These are phyloP conservation scores for Neurospora intermedia DNA, from an alignment of 495 filamentous ascomycete species.

Conservation along the genomic window DNA sequence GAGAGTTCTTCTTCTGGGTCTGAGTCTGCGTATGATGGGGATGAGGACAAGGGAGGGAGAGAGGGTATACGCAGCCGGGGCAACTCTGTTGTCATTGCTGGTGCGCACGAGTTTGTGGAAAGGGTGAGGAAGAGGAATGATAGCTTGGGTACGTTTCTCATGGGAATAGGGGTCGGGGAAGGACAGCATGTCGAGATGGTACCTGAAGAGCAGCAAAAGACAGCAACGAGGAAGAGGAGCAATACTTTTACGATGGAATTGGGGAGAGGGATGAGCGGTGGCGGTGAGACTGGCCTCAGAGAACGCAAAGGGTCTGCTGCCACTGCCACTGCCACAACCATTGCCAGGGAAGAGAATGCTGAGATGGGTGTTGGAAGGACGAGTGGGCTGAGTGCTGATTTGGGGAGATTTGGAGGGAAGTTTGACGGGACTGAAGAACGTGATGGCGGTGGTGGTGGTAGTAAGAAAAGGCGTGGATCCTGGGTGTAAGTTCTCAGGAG, in stretches of 20 bases:
- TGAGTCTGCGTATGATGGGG: background rate
- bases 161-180: background rate
- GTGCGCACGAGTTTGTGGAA: background rate
- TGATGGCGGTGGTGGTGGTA: background rate
- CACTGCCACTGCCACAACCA: background rate
- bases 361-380: background rate
- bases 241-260: background rate
- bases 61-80: background rate
- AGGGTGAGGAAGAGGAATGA: background rate
- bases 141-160: background rate
- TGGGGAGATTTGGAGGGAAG: background rate
- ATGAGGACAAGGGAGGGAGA: background rate
- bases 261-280: background rate
- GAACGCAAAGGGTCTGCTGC: background rate
- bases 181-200: background rate
- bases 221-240: background rate
- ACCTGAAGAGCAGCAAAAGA: background rate
- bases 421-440: background rate
- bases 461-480: background rate
- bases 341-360: background rate
- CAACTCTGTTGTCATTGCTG: background rate
- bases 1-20: background rate
- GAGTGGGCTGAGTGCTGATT: background rate
- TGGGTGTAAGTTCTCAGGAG: background rate
- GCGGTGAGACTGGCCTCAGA: background rate